These are phyloP conservation scores for Cytospora leucostoma DNA, from an alignment of 2,329 filamentous ascomycete species.

Conservation along the genomic window DNA sequence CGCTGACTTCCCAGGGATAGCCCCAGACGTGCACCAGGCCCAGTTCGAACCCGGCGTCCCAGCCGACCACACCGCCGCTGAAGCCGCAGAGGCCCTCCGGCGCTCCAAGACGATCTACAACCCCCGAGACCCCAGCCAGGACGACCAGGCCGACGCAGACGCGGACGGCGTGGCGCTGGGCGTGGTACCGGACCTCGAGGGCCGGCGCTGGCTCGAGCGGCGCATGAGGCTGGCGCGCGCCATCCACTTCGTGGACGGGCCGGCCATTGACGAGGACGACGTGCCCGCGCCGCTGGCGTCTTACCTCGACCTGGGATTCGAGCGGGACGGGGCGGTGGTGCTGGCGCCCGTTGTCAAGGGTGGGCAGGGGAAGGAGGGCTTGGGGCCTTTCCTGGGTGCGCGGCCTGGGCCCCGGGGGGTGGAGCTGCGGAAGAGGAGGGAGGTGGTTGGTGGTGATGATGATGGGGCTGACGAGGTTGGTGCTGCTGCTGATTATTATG, in stretches of 20 bases:
- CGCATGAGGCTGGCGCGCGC: conserved; percentile 23
- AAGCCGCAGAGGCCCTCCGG: neutral
- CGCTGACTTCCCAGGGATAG: too few species aligned
- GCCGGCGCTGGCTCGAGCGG: conserved; percentile 22
- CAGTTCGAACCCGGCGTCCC: neutral
- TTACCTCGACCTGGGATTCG: conserved; percentile 15
- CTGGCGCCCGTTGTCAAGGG: conserved; percentile 3
- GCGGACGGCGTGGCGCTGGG: conserved; percentile 21
- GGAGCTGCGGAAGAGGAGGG: conserved; percentile 2
- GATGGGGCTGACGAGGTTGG: neutral
- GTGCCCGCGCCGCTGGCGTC: neutral
- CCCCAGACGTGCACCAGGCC: too few species aligned
- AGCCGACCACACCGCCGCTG: conserved; percentile 1
- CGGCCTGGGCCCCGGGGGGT: neutral
- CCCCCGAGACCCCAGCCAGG: conserved; percentile 7
- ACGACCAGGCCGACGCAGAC: conserved; percentile 13
- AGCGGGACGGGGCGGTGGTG: neutral
- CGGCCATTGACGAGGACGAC: conserved; percentile 6
- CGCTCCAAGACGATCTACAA: conserved; percentile 14
- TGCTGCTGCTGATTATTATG: neutral
- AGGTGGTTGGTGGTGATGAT: neutral
- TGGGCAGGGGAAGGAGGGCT: conserved; percentile 1
- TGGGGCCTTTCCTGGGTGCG: neutral
- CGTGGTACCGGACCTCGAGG: conserved; percentile 11
- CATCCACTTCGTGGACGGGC: conserved; percentile 5